Percentiles rank a stretch among this genome's conserved stretches.
Evolutionary conservation across 2,329 filamentous ascomycete genomes (phyloP).

Genomic region (Elsinoe australis): DNA sequence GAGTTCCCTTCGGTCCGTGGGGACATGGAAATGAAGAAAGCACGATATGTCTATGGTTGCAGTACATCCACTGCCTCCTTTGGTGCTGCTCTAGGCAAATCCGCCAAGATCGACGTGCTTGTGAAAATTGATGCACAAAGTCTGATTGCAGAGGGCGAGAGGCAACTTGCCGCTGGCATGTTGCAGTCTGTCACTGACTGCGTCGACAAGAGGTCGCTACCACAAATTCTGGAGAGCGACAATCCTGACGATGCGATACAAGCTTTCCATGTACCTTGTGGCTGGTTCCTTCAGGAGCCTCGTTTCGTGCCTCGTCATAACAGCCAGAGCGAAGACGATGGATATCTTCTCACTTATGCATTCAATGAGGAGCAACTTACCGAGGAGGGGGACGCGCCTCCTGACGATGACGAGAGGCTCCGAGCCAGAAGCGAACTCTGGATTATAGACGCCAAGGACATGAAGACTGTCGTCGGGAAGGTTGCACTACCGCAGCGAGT

Average conservation of each 20-base stretch:
- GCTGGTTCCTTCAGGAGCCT: constrained; percentile 60
- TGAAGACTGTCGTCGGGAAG: constrained; percentile 53
- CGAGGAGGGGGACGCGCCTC: constrained; percentile 26
- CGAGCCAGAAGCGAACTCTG: constrained; percentile 54
- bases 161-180: constrained; percentile 24
- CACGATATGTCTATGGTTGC: constrained; percentile 60
- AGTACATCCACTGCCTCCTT: constrained; percentile 52
- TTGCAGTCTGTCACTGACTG: constrained; percentile 49
- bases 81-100: constrained; percentile 53
- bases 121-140: constrained; percentile 52
- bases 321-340: constrained; percentile 51
- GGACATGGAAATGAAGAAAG: constrained; percentile 47
- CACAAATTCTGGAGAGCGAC: constrained; percentile 43
- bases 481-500: constrained; percentile 58
- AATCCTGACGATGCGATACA: constrained; percentile 48
- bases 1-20: constrained; percentile 59
- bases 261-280: constrained; percentile 53
- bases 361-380: constrained; percentile 59
- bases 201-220: constrained; percentile 51
- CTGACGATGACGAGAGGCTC: constrained; percentile 33
- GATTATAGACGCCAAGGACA: constrained; percentile 57
- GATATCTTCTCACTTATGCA: constrained; percentile 60
- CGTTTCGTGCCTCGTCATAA: constrained; percentile 50
- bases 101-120: constrained; percentile 58
- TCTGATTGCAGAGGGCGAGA: constrained; percentile 48